phyloP scores from a whole-genome alignment of 345 rosid genomes.

The Raphanus raphanistrum region DNA sequence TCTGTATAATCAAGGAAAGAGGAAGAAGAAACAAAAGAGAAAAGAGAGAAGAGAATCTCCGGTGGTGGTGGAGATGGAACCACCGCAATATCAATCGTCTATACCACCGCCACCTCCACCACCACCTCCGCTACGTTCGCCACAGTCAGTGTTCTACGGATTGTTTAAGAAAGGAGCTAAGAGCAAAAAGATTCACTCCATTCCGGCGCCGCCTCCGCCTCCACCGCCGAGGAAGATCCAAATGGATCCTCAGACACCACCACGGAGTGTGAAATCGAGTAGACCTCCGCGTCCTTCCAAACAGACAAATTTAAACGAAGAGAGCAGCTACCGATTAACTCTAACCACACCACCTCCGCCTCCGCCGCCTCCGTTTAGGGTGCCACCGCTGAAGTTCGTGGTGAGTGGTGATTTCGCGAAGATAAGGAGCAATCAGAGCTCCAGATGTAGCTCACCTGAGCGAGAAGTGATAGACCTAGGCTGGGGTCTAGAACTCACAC shows the following conservation, averaged over 20 bases:
- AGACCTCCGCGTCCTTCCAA: conserved; percentile 70
- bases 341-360: conserved; percentile 69
- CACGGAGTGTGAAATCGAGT: conserved; percentile 35
- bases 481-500: conserved; percentile 43
- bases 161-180: conserved; percentile 63
- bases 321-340: conserved; percentile 31
- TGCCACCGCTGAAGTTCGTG: conserved; percentile 46
- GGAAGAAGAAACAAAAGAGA: conserved; percentile 54
- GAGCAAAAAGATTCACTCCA: conserved; percentile 59
- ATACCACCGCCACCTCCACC: conserved; percentile 66
- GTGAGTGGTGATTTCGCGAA: conserved; percentile 56
- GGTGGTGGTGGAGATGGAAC: background rate
- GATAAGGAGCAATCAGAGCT: conserved; percentile 55
- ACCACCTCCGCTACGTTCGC: conserved; percentile 61
- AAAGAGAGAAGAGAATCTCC: conserved; percentile 32
- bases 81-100: conserved; percentile 38
- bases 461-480: conserved; percentile 41
- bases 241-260: conserved; percentile 41
- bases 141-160: conserved; percentile 59
- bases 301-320: conserved; percentile 32
- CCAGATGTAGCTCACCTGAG: conserved; percentile 68
- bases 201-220: conserved; percentile 50
- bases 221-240: conserved; percentile 46
- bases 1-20: conserved; percentile 55
- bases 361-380: conserved; percentile 62